Percentiles rank a stretch among this genome's conserved stretches.
Evolutionary conservation across 2,329 filamentous ascomycete genomes (phyloP).

Genomic region (Leptographium radiaticola): DNA sequence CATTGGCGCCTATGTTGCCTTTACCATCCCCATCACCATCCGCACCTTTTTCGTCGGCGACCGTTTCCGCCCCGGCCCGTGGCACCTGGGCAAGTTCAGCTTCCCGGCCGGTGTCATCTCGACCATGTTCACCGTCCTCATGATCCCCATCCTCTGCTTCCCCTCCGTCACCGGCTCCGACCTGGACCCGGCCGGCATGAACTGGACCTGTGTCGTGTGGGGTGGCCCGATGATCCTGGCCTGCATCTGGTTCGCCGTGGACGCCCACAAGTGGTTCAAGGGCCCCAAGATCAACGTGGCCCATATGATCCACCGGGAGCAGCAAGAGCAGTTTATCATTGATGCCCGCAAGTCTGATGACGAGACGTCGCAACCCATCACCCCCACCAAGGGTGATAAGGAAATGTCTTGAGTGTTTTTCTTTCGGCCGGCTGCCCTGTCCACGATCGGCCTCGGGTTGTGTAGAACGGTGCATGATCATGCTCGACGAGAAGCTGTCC

Average conservation of each 20-base stretch:
- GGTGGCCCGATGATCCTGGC: conserved; percentile 48
- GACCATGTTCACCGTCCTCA: conserved; percentile 46
- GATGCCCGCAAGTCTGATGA: conserved; percentile 2
- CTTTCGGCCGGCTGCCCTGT: no score
- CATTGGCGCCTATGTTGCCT: conserved; percentile 52
- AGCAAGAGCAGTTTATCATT: conserved; percentile 7
- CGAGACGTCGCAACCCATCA: not conserved
- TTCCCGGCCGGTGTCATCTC: conserved; percentile 43
- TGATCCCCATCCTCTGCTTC: conserved; percentile 56
- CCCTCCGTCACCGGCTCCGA: conserved; percentile 43
- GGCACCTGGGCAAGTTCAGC: conserved; percentile 51
- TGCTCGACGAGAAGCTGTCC: no score
- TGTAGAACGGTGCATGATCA: no score
- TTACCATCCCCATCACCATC: conserved; percentile 45
- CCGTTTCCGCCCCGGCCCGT: conserved; percentile 52
- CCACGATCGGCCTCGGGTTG: no score
- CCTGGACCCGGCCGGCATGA: conserved; percentile 41
- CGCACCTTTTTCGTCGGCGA: conserved; percentile 46
- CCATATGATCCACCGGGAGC: conserved; percentile 9
- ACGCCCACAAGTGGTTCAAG: conserved; percentile 56
- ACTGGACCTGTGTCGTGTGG: conserved; percentile 57
- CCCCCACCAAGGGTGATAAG: not conserved
- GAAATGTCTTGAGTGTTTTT: not conserved
- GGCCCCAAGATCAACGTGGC: conserved; percentile 57
- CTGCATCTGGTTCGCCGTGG: conserved; percentile 48